A percentile compares a stretch with the other conserved stretches of the same genome.
phyloP scores from a whole-genome alignment of 768 basidiomycete genomes.

The Suillus subaureus region DNA sequence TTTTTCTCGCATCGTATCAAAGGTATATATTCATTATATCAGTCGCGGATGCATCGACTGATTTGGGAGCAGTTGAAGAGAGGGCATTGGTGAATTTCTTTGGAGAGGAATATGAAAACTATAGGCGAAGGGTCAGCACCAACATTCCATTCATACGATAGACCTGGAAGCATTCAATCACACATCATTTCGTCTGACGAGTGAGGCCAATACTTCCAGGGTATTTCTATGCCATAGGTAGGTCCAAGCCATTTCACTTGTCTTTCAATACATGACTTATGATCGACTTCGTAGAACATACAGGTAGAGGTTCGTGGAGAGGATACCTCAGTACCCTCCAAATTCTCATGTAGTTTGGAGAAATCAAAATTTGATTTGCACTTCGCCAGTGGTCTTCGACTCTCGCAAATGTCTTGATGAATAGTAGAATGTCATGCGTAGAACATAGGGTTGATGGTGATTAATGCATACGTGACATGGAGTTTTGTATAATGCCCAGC shows the following conservation, averaged over 20 bases:
- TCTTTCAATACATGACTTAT: neutral
- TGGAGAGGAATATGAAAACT: constrained; percentile 81
- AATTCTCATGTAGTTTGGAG: neutral
- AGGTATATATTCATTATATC: constrained; percentile 45
- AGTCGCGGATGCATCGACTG: constrained; percentile 3
- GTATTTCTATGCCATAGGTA: neutral
- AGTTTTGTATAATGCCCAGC: constrained; percentile 17
- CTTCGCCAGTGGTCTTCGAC: neutral
- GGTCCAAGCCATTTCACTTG: neutral
- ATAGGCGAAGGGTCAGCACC: constrained; percentile 78
- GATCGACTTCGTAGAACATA: neutral
- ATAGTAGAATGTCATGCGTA: constrained; percentile 22
- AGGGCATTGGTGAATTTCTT: constrained; percentile 81
- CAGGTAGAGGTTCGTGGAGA: neutral
- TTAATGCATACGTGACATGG: constrained; percentile 26
- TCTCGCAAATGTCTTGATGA: constrained; percentile 6
- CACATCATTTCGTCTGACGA: neutral
- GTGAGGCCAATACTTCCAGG: neutral
- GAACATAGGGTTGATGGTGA: constrained; percentile 28
- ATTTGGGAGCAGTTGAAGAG: constrained; percentile 70
- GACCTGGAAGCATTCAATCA: constrained; percentile 9
- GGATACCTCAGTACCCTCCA: neutral
- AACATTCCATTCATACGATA: constrained; percentile 85
- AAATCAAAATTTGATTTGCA: neutral
- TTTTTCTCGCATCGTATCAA: constrained; percentile 85